Percentiles rank a stretch among this genome's conserved stretches.
These are phyloP conservation scores for Breviolum minutum DNA, from an alignment of 73 alveolate genomes.

Conservation along the genomic window DNA sequence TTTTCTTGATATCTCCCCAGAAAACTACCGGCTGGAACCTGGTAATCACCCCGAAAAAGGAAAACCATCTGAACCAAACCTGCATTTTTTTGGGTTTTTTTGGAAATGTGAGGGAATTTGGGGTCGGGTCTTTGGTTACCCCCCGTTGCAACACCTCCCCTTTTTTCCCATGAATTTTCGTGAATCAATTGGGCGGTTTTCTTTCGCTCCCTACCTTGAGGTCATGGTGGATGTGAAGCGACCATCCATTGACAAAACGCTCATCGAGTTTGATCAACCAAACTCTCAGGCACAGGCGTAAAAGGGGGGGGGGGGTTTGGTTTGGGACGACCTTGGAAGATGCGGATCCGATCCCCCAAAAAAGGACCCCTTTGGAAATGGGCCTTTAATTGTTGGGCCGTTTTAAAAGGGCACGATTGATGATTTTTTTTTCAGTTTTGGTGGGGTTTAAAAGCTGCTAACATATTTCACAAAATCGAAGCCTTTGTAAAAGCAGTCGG, in stretches of 20 bases:
- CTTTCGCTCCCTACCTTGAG: no score
- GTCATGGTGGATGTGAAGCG: constrained; percentile 53
- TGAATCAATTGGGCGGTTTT: no score
- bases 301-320: not conserved
- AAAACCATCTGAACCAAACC: not conserved
- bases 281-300: not conserved
- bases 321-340: not conserved
- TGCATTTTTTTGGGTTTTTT: not conserved
- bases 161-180: not conserved
- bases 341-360: no score
- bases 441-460: no score
- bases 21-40: not conserved
- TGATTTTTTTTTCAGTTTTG: no score
- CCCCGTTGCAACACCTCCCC: not conserved
- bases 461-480: no score
- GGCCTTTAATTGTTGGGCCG: no score
- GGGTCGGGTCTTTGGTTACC: no score
- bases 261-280: constrained; percentile 2
- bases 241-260: constrained; percentile 43
- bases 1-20: not conserved
- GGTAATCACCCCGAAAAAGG: not conserved
- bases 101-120: not conserved
- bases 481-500: no score
- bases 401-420: no score
- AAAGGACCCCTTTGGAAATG: no score